These are phyloP conservation scores for Trametopsis cervina DNA, from an alignment of 768 basidiomycete species.

Conservation along the genomic window DNA sequence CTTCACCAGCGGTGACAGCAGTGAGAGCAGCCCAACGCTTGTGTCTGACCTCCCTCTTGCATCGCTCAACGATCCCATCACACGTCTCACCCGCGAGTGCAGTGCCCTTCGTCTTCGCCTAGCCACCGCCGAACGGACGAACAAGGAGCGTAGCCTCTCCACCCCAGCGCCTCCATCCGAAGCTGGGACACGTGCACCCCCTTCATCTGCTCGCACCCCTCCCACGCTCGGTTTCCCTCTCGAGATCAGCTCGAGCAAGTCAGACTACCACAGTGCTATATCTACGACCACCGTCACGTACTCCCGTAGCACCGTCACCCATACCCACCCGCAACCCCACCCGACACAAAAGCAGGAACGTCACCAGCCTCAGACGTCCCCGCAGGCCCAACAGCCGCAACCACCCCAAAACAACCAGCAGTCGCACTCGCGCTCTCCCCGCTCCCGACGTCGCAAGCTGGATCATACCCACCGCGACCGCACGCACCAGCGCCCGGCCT, in stretches of 20 bases:
- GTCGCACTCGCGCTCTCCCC: slow-evolving; percentile 4
- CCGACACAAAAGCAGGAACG: neutral
- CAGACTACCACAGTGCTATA: neutral
- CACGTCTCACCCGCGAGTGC: slow-evolving; percentile 34
- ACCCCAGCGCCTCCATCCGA: slow-evolving; percentile 10
- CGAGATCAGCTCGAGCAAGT: neutral
- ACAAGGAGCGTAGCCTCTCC: slow-evolving; percentile 3
- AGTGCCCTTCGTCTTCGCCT: slow-evolving; percentile 35
- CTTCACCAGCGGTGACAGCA: slow-evolving; percentile 16
- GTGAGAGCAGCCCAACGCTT: neutral
- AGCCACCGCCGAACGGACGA: slow-evolving; percentile 32
- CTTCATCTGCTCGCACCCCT: slow-evolving; percentile 17
- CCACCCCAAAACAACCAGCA: neutral
- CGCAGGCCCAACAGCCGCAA: slow-evolving; percentile 3
- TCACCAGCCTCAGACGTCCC: slow-evolving; percentile 1
- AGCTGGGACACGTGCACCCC: slow-evolving; percentile 12
- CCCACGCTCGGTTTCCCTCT: slow-evolving; percentile 1
- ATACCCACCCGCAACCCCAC: neutral
- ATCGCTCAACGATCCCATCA: slow-evolving; percentile 35
- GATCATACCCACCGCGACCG: neutral
- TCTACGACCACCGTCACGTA: neutral
- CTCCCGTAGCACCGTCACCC: neutral
- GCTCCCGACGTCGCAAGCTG: neutral
- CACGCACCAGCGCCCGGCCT: neutral
- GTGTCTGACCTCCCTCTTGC: slow-evolving; percentile 7